Base-by-base conservation (phyloP, 108 stramenopile species). In the Thalassiosira profunda region DNA sequence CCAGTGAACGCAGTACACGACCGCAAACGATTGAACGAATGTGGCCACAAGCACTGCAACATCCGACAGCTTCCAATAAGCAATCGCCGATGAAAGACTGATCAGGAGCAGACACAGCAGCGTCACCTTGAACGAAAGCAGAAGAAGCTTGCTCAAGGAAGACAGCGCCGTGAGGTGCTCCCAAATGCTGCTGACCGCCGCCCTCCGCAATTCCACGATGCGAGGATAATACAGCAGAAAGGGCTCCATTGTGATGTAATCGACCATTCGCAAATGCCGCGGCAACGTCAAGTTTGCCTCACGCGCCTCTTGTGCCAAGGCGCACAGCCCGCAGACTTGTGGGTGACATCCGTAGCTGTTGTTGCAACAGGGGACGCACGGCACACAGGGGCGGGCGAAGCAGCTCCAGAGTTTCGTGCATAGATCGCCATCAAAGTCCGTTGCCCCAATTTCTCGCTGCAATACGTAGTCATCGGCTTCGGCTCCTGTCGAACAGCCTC, bases 221-320 rank as follows among this genome's bases (percentile, higher is more conserved):
- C 46, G 40, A 9, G 84, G 82, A 70, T 85, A 89, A 55, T 90
- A 95, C 11, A 81, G 58, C 53, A 89, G 26, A 58, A 76, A 75
- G 1, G 88, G 86, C 62, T 91, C 85, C 84, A 95, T 85, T 8
- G 89, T 85, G 21, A 91, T 74, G 64, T 95, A 87, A 53, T 92
- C 90, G 18, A 95, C 33, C 53, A 82, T 81, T 5, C 84, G 70
- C 18, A 80, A 58, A 12, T 58, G 72, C n/a, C 86, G 61, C 1
- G 85, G 82, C 26, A 92, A 12, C 6, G 53, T 51, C 10, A 42
- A 8, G 38, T 89, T 83, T 7, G 91, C 55, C 45, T 92, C 87
- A 5, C 90, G 75, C 29, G 80, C 89, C 71, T 95, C 93, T 70
- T 95, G 93, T 9, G 90, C 90, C 24, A 92, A 30, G 2, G 79